phyloP scores from a whole-genome alignment of 2,329 filamentous ascomycete genomes.

The Fusarium acutatum region DNA sequence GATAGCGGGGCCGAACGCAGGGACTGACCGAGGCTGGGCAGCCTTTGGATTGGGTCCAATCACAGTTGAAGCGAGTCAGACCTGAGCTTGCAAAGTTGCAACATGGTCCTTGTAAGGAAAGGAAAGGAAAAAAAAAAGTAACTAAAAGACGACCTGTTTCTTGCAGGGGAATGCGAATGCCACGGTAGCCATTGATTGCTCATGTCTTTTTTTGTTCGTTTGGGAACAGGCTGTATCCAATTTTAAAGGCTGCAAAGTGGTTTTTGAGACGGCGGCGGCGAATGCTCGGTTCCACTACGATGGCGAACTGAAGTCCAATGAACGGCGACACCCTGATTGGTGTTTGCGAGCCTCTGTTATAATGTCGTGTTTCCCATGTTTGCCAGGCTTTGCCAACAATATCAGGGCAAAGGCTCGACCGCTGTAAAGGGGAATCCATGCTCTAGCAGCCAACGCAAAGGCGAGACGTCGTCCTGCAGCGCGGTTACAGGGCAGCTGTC shows the following conservation, averaged over 20 bases:
- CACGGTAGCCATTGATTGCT: constrained; percentile 4
- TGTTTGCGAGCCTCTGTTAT: constrained; percentile 12
- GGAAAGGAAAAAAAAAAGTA: background rate
- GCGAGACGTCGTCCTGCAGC: constrained; percentile 3
- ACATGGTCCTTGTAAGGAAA: constrained; percentile 1
- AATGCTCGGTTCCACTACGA: constrained; percentile 38
- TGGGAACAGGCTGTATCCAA: constrained; percentile 10
- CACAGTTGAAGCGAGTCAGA: constrained; percentile 41
- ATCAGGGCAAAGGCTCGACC: constrained; percentile 4
- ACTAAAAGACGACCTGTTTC: constrained; percentile 17
- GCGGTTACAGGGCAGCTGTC: constrained; percentile 20
- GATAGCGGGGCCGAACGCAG: constrained; percentile 41
- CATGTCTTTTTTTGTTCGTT: background rate
- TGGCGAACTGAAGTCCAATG: constrained; percentile 15
- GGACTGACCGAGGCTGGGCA: constrained; percentile 36
- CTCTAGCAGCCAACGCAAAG: constrained; percentile 18
- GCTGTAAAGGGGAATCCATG: constrained; percentile 23
- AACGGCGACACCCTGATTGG: constrained; percentile 34
- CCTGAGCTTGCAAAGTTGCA: constrained; percentile 32
- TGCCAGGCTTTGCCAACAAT: constrained; percentile 12
- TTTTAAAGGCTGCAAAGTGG: constrained; percentile 13
- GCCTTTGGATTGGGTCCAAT: constrained; percentile 34
- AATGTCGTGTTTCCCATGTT: constrained; percentile 16
- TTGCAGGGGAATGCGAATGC: constrained; percentile 41
- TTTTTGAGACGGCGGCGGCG: constrained; percentile 33